Conservation (phyloP, 306 rosid genomes). For the Lablab purpureus region DNA sequence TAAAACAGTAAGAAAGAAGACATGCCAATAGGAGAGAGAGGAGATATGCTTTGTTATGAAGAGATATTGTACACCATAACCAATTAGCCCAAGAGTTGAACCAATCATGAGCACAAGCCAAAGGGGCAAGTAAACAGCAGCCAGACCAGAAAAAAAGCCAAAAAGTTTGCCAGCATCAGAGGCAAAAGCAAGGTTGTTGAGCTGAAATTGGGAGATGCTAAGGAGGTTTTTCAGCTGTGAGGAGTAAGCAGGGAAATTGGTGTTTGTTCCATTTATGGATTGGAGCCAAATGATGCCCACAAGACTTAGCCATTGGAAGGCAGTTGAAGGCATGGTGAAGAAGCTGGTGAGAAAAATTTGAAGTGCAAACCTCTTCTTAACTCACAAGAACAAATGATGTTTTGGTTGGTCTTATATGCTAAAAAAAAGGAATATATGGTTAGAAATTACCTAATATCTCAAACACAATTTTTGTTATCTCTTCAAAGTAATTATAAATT, state of each 20-base stretch:
- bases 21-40: constrained; percentile 63
- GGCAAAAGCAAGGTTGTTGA: constrained; percentile 93
- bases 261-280: constrained; percentile 81
- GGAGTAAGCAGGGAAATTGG: constrained; percentile 84
- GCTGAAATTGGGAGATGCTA: constrained; percentile 75
- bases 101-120: constrained; percentile 84
- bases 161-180: constrained; percentile 88
- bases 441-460: neutral
- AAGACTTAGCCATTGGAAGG: constrained; percentile 79
- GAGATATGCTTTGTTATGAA: constrained; percentile 57
- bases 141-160: constrained; percentile 77
- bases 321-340: constrained; percentile 54
- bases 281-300: constrained; percentile 87
- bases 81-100: constrained; percentile 66
- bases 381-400: neutral
- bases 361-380: constrained; percentile 19
- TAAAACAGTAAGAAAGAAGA: constrained; percentile 67
- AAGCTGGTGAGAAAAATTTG: neutral
- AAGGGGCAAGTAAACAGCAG: constrained; percentile 68
- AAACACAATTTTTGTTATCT: too few relatives aligned
- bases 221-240: constrained; percentile 70
- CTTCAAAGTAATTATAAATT: too few relatives aligned
- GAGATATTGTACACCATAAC: constrained; percentile 83
- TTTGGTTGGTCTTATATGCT: neutral
- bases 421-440: neutral